phyloP scores from a whole-genome alignment of 495 filamentous ascomycete species.

The Penicillium simplicissimum region DNA sequence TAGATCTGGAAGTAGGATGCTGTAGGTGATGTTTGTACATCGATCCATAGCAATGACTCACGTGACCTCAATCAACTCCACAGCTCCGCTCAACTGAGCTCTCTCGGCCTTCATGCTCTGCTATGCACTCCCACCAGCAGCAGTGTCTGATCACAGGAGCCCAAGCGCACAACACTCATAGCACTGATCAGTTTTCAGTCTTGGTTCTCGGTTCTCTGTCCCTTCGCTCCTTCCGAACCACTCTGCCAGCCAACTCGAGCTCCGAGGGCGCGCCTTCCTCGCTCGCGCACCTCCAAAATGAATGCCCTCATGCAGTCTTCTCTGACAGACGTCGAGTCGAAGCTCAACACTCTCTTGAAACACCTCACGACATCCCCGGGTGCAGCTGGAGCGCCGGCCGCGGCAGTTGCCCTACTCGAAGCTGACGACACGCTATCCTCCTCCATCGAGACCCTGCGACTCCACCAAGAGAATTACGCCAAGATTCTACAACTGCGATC shows the following conservation, averaged over 20 bases:
- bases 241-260: background rate
- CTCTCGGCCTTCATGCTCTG: background rate
- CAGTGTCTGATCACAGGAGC: background rate
- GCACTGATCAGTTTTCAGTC: background rate
- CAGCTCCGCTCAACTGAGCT: background rate
- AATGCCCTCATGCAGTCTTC: conserved; percentile 39
- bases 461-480: conserved; percentile 47
- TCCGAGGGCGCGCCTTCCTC: background rate
- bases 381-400: conserved; percentile 43
- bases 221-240: background rate
- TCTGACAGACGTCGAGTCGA: conserved; percentile 41
- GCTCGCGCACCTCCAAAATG: conserved; percentile 29
- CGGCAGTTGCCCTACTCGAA: conserved; percentile 41
- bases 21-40: too few relatives aligned
- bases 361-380: conserved; percentile 46
- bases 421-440: conserved; percentile 45
- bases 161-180: background rate
- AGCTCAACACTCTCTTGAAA: conserved; percentile 43
- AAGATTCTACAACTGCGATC: conserved; percentile 39
- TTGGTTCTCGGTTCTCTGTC: background rate
- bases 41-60: background rate
- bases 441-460: conserved; percentile 41
- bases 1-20: too few relatives aligned
- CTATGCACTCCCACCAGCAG: background rate
- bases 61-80: background rate